A percentile compares a stretch with the other conserved stretches of the same genome.
phyloP scores from a whole-genome alignment of 495 filamentous ascomycete species.

The Penicillium maclennaniae region DNA sequence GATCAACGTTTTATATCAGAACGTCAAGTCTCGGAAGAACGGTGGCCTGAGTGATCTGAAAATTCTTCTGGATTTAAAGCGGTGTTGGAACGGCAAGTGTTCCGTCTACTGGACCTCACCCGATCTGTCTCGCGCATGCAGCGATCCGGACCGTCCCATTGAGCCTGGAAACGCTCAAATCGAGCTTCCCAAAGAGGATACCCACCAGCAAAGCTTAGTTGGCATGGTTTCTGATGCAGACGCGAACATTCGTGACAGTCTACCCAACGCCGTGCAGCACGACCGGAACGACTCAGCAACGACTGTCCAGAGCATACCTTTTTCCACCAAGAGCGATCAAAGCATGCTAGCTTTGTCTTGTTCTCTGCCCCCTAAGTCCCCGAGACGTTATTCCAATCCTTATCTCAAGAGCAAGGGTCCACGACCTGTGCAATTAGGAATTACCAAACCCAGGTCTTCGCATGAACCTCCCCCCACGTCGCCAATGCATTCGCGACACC shows the following conservation, averaged over 20 bases:
- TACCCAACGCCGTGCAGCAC: constrained; percentile 27
- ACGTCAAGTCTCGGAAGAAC: constrained; percentile 49
- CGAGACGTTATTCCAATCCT: constrained; percentile 43
- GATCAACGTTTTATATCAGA: constrained; percentile 71
- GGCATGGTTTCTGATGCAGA: constrained; percentile 6
- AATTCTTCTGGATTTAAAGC: constrained; percentile 89
- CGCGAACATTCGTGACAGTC: constrained; percentile 30
- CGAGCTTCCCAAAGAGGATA: constrained; percentile 16
- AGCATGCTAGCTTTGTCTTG: constrained; percentile 73
- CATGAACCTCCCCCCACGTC: constrained; percentile 30
- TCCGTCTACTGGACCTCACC: constrained; percentile 80
- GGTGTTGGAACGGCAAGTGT: constrained; percentile 93
- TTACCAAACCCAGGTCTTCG: constrained; percentile 18
- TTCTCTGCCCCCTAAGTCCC: constrained; percentile 68
- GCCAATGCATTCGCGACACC: constrained; percentile 28
- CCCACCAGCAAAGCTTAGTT: constrained; percentile 8
- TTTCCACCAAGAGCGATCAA: constrained; percentile 50
- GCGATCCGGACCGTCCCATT: constrained; percentile 65
- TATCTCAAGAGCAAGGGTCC: constrained; percentile 48
- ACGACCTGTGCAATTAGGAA: constrained; percentile 55
- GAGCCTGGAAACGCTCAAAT: constrained; percentile 61
- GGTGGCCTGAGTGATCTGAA: constrained; percentile 75
- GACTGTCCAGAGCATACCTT: constrained; percentile 42
- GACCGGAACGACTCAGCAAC: constrained; percentile 43
- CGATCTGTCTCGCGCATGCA: constrained; percentile 51